phyloP scores from a whole-genome alignment of 2,329 filamentous ascomycete species.

The Emmonsiellopsis sp. region DNA sequence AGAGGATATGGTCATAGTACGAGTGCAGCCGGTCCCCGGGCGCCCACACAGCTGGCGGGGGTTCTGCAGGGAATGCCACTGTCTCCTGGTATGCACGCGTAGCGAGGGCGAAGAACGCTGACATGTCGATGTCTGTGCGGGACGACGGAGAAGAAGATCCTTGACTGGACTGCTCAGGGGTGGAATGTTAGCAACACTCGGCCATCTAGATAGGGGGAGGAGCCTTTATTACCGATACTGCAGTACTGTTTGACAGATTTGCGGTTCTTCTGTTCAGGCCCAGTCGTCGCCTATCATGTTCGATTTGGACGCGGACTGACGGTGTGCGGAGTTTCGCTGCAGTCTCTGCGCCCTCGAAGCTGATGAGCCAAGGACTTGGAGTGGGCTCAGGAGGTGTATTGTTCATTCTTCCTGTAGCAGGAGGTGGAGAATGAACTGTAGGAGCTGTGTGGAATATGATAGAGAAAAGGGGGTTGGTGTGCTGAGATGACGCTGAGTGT shows the following conservation, averaged over 20 bases:
- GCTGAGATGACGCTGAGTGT: neutral
- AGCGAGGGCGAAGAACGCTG: conserved; percentile 10
- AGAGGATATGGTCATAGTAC: conserved; percentile 11
- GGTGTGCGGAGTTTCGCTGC: neutral
- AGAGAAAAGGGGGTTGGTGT: neutral
- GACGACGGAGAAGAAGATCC: neutral
- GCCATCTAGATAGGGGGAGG: too few relatives aligned
- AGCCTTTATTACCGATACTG: neutral
- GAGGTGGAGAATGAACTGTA: neutral
- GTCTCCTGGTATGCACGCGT: conserved; percentile 13
- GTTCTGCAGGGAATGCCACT: conserved; percentile 9
- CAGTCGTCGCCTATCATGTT: neutral
- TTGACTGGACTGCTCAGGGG: too few relatives aligned
- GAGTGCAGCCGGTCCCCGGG: conserved; percentile 8
- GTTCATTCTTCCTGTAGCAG: neutral
- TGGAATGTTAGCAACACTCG: too few relatives aligned
- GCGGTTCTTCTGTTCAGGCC: neutral
- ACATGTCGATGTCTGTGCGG: neutral
- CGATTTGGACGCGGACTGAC: neutral
- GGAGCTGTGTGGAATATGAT: neutral
- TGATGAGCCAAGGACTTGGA: conserved; percentile 5
- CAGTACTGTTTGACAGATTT: neutral
- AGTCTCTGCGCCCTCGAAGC: neutral
- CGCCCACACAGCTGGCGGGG: conserved; percentile 11
- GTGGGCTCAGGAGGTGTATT: neutral